Evolutionary conservation across 352 stramenopile species (phyloP), one percentile per base, ranked within the genome.

Genomic region (Phytophthora hybrid): DNA sequence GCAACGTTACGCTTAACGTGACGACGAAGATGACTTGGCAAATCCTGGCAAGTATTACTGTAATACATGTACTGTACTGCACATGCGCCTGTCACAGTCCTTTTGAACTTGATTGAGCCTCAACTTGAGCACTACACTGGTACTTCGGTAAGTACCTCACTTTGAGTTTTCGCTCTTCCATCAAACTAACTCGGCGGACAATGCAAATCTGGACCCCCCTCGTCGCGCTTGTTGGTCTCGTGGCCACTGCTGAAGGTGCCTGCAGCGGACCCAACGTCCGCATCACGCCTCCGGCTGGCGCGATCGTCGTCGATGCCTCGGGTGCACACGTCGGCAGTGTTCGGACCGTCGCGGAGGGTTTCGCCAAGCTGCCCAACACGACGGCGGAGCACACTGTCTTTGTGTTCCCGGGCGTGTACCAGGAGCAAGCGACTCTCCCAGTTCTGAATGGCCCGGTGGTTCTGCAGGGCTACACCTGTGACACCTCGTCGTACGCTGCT

Each of bases 301-400:
- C 75, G 41, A 66, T 79, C 21, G 79, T 76, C 19, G 71, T 74
- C 8, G 78, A 75, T 11, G 59, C 57, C 16, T 73, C 67, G 1
- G 67, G 67, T 34, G 55, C 32, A 2, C 64, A 70, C 44, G 39
- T 10, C 34, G 59, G 67, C 19, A 74, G 67, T 19, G 63, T 63
- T 29, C 56, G 53, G 53, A 74, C 44, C 3, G 59, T 74, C 2
- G 56, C 66, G 3, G 66, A 69, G 29, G 66, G 66, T 49, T 53
- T 74, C 21, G 67, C 67, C 7, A 61, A 64, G 7, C 32, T 74
- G 4, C 11, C 54, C 44, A 74, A 70, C 9, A 65, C 54, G n/a
- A 61, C 54, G 5, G 53, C 21, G 10, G 53, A 69, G n/a, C 67
- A 74, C 41, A 62, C 54, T 14, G 26, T 74, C 21, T 74, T 74